Evolutionary conservation across 169 alveolate species (phyloP).

Genomic region (Plasmodium malariae): DNA sequence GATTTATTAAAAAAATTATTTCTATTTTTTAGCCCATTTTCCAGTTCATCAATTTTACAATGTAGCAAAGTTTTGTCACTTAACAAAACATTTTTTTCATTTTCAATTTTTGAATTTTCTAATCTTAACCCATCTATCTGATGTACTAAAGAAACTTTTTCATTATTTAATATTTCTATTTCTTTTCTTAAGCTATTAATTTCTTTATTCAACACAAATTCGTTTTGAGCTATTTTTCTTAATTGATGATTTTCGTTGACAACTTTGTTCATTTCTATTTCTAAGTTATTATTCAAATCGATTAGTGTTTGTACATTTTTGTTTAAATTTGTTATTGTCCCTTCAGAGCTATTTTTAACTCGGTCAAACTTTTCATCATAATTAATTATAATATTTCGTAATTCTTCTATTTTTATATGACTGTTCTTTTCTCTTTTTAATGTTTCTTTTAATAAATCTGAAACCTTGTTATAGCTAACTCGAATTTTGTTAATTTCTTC

Average conservation of each 20-base stretch:
- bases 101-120: conserved; percentile 74
- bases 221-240: conserved; percentile 49
- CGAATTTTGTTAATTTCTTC: conserved; percentile 64
- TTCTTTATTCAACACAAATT: conserved; percentile 58
- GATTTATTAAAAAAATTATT: neutral
- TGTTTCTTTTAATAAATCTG: conserved; percentile 60
- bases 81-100: conserved; percentile 68
- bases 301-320: conserved; percentile 68
- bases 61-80: conserved; percentile 65
- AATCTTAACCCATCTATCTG: conserved; percentile 62
- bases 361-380: conserved; percentile 61
- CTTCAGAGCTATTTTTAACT: conserved; percentile 72
- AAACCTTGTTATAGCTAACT: conserved; percentile 58
- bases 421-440: conserved; percentile 70
- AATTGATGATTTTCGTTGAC: conserved; percentile 51
- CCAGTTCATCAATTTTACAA: conserved; percentile 73
- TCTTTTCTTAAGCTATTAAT: conserved; percentile 61
- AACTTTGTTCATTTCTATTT: conserved; percentile 72
- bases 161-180: conserved; percentile 58
- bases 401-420: conserved; percentile 71
- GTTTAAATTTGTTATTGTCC: conserved; percentile 70
- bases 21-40: conserved; percentile 52
- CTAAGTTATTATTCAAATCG: conserved; percentile 50
- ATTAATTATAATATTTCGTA: conserved; percentile 51
- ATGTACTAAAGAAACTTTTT: conserved; percentile 25